These are phyloP conservation scores for Cladophialophora bantiana DNA, from an alignment of 2,329 filamentous ascomycete species.

Conservation along the genomic window DNA sequence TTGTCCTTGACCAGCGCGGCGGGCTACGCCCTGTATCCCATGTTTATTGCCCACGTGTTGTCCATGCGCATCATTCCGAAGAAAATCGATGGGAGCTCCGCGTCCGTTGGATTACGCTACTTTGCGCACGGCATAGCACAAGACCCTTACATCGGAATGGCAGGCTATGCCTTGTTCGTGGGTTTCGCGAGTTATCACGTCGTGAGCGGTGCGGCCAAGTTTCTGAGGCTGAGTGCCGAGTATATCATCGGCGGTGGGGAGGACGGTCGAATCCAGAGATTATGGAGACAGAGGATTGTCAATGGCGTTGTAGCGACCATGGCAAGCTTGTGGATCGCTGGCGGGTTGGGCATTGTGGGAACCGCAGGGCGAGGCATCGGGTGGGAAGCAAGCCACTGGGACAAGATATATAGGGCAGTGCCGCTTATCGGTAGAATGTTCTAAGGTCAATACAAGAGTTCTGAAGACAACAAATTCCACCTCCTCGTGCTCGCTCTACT, in stretches of 20 bases:
- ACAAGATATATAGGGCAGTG: constrained; percentile 71
- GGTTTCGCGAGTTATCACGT: constrained; percentile 75
- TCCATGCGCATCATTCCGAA: constrained; percentile 80
- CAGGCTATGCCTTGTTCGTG: constrained; percentile 74
- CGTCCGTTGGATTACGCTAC: constrained; percentile 83
- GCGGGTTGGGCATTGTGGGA: constrained; percentile 79
- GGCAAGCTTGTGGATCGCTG: constrained; percentile 77
- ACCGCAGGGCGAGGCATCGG: constrained; percentile 72
- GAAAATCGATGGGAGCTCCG: constrained; percentile 79
- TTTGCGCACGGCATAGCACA: constrained; percentile 84
- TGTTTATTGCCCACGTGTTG: constrained; percentile 74
- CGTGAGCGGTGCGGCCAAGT: constrained; percentile 84
- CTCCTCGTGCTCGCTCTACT: too few species aligned
- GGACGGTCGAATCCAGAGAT: constrained; percentile 53
- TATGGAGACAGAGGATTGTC: constrained; percentile 73
- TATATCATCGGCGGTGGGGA: constrained; percentile 56
- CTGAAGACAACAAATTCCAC: neutral
- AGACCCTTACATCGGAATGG: constrained; percentile 70
- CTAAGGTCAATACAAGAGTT: constrained; percentile 40
- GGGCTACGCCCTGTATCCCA: constrained; percentile 72
- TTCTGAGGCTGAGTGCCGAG: constrained; percentile 71
- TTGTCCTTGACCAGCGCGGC: constrained; percentile 73
- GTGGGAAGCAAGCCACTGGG: constrained; percentile 82
- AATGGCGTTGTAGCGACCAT: constrained; percentile 68
- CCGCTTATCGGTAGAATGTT: constrained; percentile 64